Evolutionary conservation across 108 stramenopile species (phyloP).

Genomic region (Cyclotella sp.): DNA sequence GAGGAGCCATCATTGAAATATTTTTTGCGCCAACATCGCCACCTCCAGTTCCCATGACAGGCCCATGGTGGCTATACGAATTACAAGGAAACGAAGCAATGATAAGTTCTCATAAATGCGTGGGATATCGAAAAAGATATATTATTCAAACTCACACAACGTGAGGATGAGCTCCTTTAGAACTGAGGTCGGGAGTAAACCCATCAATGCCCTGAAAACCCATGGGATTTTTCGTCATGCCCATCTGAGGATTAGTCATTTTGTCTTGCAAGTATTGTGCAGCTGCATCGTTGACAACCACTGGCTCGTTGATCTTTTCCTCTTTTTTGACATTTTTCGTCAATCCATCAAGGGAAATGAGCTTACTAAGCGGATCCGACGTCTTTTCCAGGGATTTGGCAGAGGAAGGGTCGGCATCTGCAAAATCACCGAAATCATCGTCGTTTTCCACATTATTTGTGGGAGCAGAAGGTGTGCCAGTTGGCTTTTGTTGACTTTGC

Average conservation of each 20-base stretch:
- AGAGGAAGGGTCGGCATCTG: slow-evolving; percentile 53
- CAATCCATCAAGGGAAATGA: slow-evolving; percentile 82
- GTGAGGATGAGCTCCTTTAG: not conserved
- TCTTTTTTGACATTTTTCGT: slow-evolving; percentile 72
- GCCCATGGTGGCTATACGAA: not conserved
- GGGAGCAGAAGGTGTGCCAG: slow-evolving; percentile 37
- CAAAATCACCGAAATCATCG: slow-evolving; percentile 80
- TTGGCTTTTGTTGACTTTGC: slow-evolving; percentile 13
- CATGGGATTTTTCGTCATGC: slow-evolving; percentile 6
- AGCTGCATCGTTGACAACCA: slow-evolving; percentile 42
- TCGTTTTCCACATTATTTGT: slow-evolving; percentile 57
- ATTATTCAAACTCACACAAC: slow-evolving; percentile 1
- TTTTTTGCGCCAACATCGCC: slow-evolving; percentile 47
- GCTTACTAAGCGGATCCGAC: slow-evolving; percentile 73
- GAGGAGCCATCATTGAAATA: slow-evolving; percentile 35
- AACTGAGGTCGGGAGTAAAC: slow-evolving; percentile 13
- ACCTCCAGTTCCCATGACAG: slow-evolving; percentile 41
- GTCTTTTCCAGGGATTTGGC: slow-evolving; percentile 46
- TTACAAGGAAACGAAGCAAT: not conserved
- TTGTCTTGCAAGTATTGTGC: slow-evolving; percentile 28
- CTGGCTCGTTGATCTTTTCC: slow-evolving; percentile 44
- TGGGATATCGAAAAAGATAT: not conserved
- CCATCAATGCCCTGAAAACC: slow-evolving; percentile 26
- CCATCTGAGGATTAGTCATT: slow-evolving; percentile 20
- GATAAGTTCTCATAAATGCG: not conserved